phyloP scores from a whole-genome alignment of 2,329 filamentous ascomycete genomes.

The Teratosphaeria pseudoeucalypti region DNA sequence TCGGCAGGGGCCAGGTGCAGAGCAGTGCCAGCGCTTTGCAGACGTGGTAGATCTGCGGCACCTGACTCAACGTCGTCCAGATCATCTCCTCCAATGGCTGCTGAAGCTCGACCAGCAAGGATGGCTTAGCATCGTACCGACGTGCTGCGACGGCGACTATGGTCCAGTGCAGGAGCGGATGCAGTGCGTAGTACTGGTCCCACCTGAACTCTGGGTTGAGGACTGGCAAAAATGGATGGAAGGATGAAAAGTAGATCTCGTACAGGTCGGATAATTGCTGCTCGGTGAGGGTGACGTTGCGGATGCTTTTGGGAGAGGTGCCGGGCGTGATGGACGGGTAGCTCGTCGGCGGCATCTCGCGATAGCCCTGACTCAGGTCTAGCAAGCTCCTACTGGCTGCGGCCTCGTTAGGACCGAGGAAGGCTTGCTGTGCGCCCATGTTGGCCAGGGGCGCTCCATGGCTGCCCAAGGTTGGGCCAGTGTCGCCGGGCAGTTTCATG shows the following conservation, averaged over 20 bases:
- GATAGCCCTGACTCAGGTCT: conserved; percentile 28
- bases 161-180: conserved; percentile 76
- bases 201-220: conserved; percentile 48
- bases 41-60: conserved; percentile 68
- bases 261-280: conserved; percentile 48
- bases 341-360: conserved; percentile 31
- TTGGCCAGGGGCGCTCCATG: conserved; percentile 16
- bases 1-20: conserved; percentile 74
- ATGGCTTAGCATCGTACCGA: conserved; percentile 54
- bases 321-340: conserved; percentile 44
- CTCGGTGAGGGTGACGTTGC: conserved; percentile 31
- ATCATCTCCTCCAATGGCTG: conserved; percentile 57
- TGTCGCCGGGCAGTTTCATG: conserved; percentile 12
- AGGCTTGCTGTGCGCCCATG: conserved; percentile 17
- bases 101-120: conserved; percentile 57
- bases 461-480: neutral
- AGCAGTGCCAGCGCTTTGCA: conserved; percentile 72
- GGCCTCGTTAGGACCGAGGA: conserved; percentile 27
- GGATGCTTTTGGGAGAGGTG: conserved; percentile 50
- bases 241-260: conserved; percentile 62
- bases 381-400: conserved; percentile 28
- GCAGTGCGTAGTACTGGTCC: conserved; percentile 59
- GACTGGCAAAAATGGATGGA: conserved; percentile 70
- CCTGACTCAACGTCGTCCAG: conserved; percentile 67
- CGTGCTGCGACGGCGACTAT: conserved; percentile 66